Base-by-base conservation (phyloP, 2,329 filamentous ascomycete species). In the Massarina eburnea region DNA sequence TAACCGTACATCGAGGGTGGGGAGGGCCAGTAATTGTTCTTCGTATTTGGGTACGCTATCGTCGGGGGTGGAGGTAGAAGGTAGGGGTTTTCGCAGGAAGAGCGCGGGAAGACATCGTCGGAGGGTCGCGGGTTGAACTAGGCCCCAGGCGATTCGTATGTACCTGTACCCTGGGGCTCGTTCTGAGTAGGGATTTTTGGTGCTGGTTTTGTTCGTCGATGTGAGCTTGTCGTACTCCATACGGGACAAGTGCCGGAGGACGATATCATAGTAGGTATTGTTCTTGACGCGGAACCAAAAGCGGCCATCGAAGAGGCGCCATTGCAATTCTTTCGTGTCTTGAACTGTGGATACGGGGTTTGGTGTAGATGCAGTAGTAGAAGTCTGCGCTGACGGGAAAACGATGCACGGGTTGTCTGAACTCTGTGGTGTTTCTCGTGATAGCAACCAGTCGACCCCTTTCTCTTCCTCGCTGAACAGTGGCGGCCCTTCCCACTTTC, bases 221-320 rank as follows among this genome's bases (percentile, higher is more conserved):
- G n/a, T n/a, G n/a, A n/a, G n/a, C n/a, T n/a, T n/a, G n/a, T n/a
- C n/a, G n/a, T n/a, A n/a, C n/a, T n/a, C n/a, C n/a, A n/a, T n/a
- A n/a, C 49, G 43, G 3, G 47, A 36, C 21, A 71, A 54, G 14
- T 49, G 40, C 10, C 77, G 74, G 17, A 80, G 52, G 1, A 66
- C 48, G 4, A 80, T 46, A 1, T 52, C 46, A 19, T 56, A 49
- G 1, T 50, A 38, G 2, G 58, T 58, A 4, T 54, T 44, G 15
- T 76, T 69, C 21, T 62, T 57, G 9, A 82, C 44, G 2, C 71
- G 72, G 39, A 83, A 69, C 81, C 81, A 84, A 61, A 72, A 82
- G 17, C 81, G 72, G 37, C 74, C 71, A 55, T 83, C 80, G 71
- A 79, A 83, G 14, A 84, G 70, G 4, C 67, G 64, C 63, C 70